Base-by-base conservation (phyloP, 345 rosid species). In the Corchorus capsularis region DNA sequence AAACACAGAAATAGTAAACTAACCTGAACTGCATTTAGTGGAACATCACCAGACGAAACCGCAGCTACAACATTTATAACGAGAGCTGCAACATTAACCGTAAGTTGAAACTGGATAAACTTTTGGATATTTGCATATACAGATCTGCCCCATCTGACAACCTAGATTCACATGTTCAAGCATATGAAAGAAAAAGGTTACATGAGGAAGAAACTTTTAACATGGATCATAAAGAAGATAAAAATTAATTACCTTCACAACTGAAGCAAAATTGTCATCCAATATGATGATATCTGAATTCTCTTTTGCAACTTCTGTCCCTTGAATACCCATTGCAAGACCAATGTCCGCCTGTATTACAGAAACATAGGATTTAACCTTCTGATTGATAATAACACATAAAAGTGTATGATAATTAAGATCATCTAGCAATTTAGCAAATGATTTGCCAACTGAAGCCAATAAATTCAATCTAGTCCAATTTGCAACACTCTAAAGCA, bases 291-390 rank as follows among this genome's bases (percentile, higher is more conserved):
- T 94, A 79, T 96, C 99, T 1, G 99, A 96, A 85, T 90, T 96
- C 85, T 96, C 99, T 75, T 96, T 96, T 2, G 99, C 99, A 62
- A 96, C 99, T 86, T 96, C 99, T 2, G 99, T 96, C 71, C 99
- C 99, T 85, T 87, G 90, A 75, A 96, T 96, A 77, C 99, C 99
- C 99, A 96, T 96, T 49, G 99, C 81, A 71, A 96, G 97, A 79
- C 99, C 99, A 72, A 96, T 91, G 81, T 96, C 98, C 14, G 99
- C 99, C 99, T 96, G 92, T 69, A 73, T 60, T 61, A 65, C 75
- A 80, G 66, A 77, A 66, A 10, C 20, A 37, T 32, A 46, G 56
- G 49, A 68, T 22, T 75, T 37, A 35, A 47, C 43, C 43, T 17
- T 32, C 8, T 17, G 47, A 53, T 52, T 10, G 22, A 9, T 27